Base-by-base conservation (phyloP, 192 early-diverging fungal genomes). In the Borealophlyctis nickersoniae region DNA sequence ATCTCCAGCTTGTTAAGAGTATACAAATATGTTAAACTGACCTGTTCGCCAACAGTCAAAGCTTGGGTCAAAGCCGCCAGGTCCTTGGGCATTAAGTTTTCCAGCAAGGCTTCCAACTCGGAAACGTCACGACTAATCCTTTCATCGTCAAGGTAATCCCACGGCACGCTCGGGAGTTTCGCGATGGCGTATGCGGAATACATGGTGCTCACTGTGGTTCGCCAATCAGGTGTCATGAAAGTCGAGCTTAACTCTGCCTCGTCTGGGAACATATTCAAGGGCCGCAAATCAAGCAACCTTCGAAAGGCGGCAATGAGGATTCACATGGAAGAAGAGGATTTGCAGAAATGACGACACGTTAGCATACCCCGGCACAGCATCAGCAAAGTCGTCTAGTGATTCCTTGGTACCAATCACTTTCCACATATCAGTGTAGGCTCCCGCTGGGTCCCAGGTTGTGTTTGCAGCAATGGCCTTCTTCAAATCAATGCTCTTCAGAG, bases 81-180 rank as follows among this genome's bases (percentile, higher is more conserved):
- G 45, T 58, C 55, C 3, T 56, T 14, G 1, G 58, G 1, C 7
- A 16, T 32, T 9, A 69, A 22, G 30, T 4, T 36, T 2, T 63
- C 49, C 4, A 5, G 22, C 55, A 35, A 33, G 31, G 23, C 31
- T 58, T 30, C 5, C 27, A 64, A 26, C 24, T 13, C 49, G 19
- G 2, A 51, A 1, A 24, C 52, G 28, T 3, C 13, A 52, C 16
- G 16, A 22, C 27, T 57, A 33, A 33, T 70, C 73, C 51, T 62
- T 24, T 69, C 58, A 34, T 69, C 70, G 4, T 77, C 75, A 28
- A 69, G 32, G 63, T 77, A 60, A 39, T 77, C 75, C 63, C 71
- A 77, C 0, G 68, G 63, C 24, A 66, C 63, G 14, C 27, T 35
- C 5, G 67, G 63, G 16, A 70, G 13, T 39, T 60, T 73, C 31